Evolutionary conservation across 768 basidiomycete genomes (phyloP).

Genomic region (Galerina sulciceps): DNA sequence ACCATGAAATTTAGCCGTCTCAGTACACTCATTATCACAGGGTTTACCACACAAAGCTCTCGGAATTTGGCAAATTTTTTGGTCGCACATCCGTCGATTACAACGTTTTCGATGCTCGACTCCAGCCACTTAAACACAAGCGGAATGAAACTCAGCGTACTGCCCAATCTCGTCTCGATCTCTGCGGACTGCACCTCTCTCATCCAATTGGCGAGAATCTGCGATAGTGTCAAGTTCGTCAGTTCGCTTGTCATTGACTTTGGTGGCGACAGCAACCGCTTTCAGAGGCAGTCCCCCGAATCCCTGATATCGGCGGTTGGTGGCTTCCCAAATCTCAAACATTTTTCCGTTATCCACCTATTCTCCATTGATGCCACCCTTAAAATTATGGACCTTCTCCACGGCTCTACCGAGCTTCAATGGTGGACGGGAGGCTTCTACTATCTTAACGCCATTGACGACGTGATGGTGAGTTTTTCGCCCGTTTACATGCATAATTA

Average conservation of each 20-base stretch:
- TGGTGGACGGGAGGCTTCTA: conserved; percentile 16
- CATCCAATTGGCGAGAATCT: neutral
- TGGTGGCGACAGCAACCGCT: neutral
- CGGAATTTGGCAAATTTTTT: neutral
- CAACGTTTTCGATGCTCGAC: conserved; percentile 4
- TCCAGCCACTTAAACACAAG: neutral
- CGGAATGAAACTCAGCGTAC: neutral
- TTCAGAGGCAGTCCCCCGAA: neutral
- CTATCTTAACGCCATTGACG: neutral
- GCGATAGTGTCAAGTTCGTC: conserved; percentile 11
- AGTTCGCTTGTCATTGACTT: conserved; percentile 3
- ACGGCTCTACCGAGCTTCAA: conserved; percentile 3
- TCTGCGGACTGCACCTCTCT: neutral
- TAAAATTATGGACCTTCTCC: neutral
- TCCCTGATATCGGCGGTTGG: neutral
- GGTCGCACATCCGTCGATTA: conserved; percentile 5
- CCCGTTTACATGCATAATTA: neutral
- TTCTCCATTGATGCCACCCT: neutral
- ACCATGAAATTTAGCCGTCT: neutral
- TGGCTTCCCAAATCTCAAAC: conserved; percentile 10
- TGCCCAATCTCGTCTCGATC: conserved; percentile 7
- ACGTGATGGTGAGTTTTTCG: conserved; percentile 3
- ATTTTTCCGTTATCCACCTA: conserved; percentile 1
- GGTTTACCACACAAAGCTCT: neutral
- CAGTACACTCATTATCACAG: neutral